phyloP scores from a whole-genome alignment of 345 rosid genomes.

The Psidium friedrichsthalianum region DNA sequence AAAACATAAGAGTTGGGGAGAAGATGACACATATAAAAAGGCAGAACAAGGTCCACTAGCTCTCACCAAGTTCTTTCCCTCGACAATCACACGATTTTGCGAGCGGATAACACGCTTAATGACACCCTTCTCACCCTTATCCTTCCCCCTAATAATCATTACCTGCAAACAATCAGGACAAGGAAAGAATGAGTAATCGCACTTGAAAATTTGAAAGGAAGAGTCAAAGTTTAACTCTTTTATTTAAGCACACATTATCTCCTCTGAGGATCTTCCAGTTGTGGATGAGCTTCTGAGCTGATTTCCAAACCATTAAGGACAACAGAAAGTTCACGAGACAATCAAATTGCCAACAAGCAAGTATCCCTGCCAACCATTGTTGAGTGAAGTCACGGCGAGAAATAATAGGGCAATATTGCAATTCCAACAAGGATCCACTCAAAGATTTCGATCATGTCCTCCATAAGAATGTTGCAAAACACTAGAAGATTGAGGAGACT shows the following conservation, averaged over 20 bases:
- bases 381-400: neutral
- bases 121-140: conserved; percentile 70
- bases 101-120: conserved; percentile 74
- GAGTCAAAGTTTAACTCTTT: neutral
- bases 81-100: conserved; percentile 82
- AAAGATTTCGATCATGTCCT: neutral
- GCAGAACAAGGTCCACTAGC: neutral
- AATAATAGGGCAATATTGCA: neutral
- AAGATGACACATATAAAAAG: neutral
- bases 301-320: conserved; percentile 84
- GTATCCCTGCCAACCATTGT: neutral
- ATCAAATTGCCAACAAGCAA: neutral
- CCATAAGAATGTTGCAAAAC: neutral
- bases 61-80: conserved; percentile 79
- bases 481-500: neutral
- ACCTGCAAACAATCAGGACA: conserved; percentile 27
- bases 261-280: conserved; percentile 97
- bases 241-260: conserved; percentile 55
- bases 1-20: neutral
- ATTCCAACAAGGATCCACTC: neutral
- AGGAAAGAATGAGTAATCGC: neutral
- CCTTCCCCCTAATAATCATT: conserved; percentile 81
- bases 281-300: conserved; percentile 91
- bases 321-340: neutral
- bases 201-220: neutral